A percentile compares a stretch with the other conserved stretches of the same genome.
phyloP scores from a whole-genome alignment of 2,329 filamentous ascomycete species.

The Chaetomiaceae sp. region DNA sequence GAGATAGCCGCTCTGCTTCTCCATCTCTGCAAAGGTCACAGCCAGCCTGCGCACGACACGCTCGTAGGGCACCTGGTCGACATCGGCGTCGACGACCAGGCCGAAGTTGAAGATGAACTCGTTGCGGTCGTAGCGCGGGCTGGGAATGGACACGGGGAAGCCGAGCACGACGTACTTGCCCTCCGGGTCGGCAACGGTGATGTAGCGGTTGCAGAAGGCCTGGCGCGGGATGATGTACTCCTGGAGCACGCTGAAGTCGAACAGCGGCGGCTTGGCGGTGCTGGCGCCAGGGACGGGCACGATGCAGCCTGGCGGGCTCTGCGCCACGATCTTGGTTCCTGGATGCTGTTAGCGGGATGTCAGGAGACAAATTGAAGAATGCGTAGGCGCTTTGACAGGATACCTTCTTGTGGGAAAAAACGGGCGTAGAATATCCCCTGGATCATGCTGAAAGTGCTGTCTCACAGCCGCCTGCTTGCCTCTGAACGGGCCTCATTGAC shows the following conservation, averaged over 20 bases:
- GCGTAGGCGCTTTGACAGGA: not conserved
- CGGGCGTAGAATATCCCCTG: conserved; percentile 65
- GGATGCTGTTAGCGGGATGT: not conserved
- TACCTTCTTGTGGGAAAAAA: conserved; percentile 61
- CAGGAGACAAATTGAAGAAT: not conserved
- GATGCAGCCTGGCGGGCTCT: conserved; percentile 57
- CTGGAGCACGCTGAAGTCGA: conserved; percentile 80
- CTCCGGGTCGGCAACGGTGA: conserved; percentile 69
- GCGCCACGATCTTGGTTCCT: conserved; percentile 59
- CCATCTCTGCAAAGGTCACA: conserved; percentile 77
- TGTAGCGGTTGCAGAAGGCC: conserved; percentile 86
- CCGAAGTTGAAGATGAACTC: conserved; percentile 99
- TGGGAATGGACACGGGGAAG: conserved; percentile 80
- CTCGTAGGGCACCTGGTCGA: conserved; percentile 72
- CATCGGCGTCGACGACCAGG: conserved; percentile 44
- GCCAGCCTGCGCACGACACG: conserved; percentile 82
- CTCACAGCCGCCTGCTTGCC: not conserved
- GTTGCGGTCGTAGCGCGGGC: conserved; percentile 79
- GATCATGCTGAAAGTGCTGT: conserved; percentile 45
- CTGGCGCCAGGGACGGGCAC: conserved; percentile 36
- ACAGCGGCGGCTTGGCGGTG: conserved; percentile 54
- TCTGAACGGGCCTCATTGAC: not conserved
- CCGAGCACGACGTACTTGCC: conserved; percentile 72
- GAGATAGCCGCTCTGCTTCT: conserved; percentile 84
- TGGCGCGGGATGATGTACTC: conserved; percentile 93